Evolutionary conservation across 176 grass and related monocot species (phyloP).

Genomic region (Aegilops longissima): DNA sequence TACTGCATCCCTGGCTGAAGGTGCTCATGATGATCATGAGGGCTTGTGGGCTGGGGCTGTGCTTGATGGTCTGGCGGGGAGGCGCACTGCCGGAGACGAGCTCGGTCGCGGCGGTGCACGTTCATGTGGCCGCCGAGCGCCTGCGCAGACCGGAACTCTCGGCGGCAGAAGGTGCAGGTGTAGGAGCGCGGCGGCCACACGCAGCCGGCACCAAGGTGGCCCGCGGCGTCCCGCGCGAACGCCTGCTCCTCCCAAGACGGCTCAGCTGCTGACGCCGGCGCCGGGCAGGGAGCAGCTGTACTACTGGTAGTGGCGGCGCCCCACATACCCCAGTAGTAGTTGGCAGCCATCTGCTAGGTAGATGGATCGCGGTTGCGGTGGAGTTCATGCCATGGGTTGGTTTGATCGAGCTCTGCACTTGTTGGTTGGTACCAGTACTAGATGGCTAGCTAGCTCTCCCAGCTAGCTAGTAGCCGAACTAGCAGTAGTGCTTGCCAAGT

Average conservation of each 20-base stretch:
- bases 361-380: background rate
- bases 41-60: slow-evolving; percentile 7
- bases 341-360: slow-evolving; percentile 24
- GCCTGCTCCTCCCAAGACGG: slow-evolving; percentile 74
- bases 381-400: slow-evolving; percentile 29
- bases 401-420: background rate
- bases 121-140: slow-evolving; percentile 76
- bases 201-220: slow-evolving; percentile 51
- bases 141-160: slow-evolving; percentile 77
- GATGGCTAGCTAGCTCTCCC: background rate
- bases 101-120: slow-evolving; percentile 78
- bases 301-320: slow-evolving; percentile 12
- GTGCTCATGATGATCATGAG: background rate
- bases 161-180: slow-evolving; percentile 69
- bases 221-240: slow-evolving; percentile 60
- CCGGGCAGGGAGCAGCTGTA: background rate
- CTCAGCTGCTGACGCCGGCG: slow-evolving; percentile 9
- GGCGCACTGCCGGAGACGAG: slow-evolving; percentile 60
- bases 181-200: slow-evolving; percentile 84
- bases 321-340: slow-evolving; percentile 46
- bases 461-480: background rate
- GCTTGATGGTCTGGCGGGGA: slow-evolving; percentile 14
- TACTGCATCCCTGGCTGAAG: background rate
- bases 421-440: background rate
- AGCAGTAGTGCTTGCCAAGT: slow-evolving; percentile 16